Evolutionary conservation across 306 rosid genomes (phyloP).

Genomic region (Vigna hirtella): DNA sequence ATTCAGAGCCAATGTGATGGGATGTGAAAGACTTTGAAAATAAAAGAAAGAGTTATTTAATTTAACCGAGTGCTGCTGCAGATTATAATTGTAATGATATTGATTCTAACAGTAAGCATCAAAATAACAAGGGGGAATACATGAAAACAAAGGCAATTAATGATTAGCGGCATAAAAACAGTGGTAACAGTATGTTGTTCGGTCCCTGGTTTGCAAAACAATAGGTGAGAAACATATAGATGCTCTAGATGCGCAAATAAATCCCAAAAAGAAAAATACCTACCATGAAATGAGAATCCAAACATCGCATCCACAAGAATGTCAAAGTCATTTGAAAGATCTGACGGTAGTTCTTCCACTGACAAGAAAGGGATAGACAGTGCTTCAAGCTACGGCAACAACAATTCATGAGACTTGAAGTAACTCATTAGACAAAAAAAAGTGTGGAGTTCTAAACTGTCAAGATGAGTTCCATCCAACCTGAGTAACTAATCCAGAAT

Average conservation of each 20-base stretch:
- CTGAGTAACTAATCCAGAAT: constrained; percentile 92
- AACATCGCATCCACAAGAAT: constrained; percentile 85
- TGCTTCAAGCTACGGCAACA: constrained; percentile 79
- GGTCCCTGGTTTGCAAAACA: constrained; percentile 19
- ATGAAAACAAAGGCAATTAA: background rate
- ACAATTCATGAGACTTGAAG: constrained; percentile 47
- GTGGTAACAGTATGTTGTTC: background rate
- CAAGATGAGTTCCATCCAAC: constrained; percentile 47
- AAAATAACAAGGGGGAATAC: background rate
- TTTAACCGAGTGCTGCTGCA: constrained; percentile 25
- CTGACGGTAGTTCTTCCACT: constrained; percentile 75
- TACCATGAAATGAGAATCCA: constrained; percentile 98
- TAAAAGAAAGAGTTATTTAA: constrained; percentile 8
- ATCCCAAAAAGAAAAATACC: constrained; percentile 2
- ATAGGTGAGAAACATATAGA: constrained; percentile 15
- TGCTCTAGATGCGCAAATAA: background rate
- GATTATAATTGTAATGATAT: constrained; percentile 13
- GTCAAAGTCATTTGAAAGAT: constrained; percentile 76
- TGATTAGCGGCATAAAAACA: background rate
- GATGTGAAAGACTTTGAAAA: background rate
- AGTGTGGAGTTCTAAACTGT: constrained; percentile 17
- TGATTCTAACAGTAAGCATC: constrained; percentile 31
- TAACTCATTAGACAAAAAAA: constrained; percentile 23
- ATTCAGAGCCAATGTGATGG: constrained; percentile 1
- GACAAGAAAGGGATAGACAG: constrained; percentile 82